A percentile compares a stretch with the other conserved stretches of the same genome.
Evolutionary conservation across 352 stramenopile genomes (phyloP).

Genomic region (Phytophthora pinifolia): DNA sequence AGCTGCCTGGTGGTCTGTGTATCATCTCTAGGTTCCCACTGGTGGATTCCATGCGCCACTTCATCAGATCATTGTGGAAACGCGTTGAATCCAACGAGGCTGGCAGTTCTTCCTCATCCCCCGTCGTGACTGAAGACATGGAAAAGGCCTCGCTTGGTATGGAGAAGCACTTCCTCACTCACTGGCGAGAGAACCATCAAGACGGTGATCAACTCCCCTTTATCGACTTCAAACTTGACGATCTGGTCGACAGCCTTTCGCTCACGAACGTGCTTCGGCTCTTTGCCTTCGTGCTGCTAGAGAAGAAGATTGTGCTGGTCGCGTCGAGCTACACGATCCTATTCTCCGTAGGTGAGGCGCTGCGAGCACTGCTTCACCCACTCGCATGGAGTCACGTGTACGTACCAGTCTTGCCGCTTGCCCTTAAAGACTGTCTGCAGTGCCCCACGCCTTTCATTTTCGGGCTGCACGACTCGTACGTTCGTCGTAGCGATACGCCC

Average conservation of each 20-base stretch:
- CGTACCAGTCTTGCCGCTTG: conserved; percentile 60
- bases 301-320: conserved; percentile 79
- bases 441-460: conserved; percentile 84
- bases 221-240: conserved; percentile 43
- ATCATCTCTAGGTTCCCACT: conserved; percentile 57
- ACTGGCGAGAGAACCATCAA: not conserved
- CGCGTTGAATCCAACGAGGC: not conserved
- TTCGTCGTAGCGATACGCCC: conserved; percentile 47
- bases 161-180: conserved; percentile 5
- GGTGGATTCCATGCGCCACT: conserved; percentile 50
- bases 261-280: conserved; percentile 60
- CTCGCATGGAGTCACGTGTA: conserved; percentile 83
- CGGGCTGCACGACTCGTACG: conserved; percentile 64
- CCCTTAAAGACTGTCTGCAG: conserved; percentile 65
- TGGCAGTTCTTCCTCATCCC: not conserved
- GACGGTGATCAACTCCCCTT: conserved; percentile 2
- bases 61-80: conserved; percentile 30
- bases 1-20: conserved; percentile 34
- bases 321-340: conserved; percentile 68
- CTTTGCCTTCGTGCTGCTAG: conserved; percentile 59
- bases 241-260: conserved; percentile 63
- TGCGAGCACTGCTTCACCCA: conserved; percentile 53
- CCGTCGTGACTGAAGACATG: not conserved
- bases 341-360: conserved; percentile 51
- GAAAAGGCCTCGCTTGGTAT: conserved; percentile 9